These are phyloP conservation scores for Schoenoplectus tabernaemontani DNA, from an alignment of 202 grass and related monocot species.

Conservation along the genomic window DNA sequence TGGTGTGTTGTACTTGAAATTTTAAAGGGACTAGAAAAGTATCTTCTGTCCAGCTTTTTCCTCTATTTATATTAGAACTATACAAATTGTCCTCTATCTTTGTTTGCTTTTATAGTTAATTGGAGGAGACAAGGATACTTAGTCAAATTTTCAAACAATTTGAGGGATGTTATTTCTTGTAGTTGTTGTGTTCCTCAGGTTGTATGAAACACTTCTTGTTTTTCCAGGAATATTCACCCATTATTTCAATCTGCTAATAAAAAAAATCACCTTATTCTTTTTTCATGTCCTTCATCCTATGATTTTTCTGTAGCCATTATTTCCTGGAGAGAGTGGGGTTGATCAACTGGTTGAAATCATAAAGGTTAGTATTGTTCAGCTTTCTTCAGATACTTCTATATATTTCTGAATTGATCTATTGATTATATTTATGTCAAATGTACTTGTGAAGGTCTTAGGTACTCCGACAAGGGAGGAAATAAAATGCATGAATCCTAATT, in stretches of 20 bases:
- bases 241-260: not conserved
- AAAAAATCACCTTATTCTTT: not conserved
- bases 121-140: not conserved
- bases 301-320: constrained; percentile 54
- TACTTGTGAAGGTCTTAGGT: constrained; percentile 67
- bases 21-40: not conserved
- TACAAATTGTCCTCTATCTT: not conserved
- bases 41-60: not conserved
- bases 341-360: constrained; percentile 98
- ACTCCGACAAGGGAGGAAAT: constrained; percentile 99
- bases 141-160: not conserved
- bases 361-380: constrained; percentile 43
- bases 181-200: not conserved
- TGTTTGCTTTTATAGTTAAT: not conserved
- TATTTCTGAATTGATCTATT: not conserved
- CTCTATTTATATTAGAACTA: not conserved
- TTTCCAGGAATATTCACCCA: not conserved
- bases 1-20: not conserved
- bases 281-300: not conserved
- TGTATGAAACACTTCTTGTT: not conserved
- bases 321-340: constrained; percentile 98
- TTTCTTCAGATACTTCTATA: not conserved
- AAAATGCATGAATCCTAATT: constrained; percentile 99
- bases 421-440: constrained; percentile 22
- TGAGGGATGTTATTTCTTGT: not conserved